phyloP scores from a whole-genome alignment of 176 grass and related monocot genomes.

The Carex myosuroides region DNA sequence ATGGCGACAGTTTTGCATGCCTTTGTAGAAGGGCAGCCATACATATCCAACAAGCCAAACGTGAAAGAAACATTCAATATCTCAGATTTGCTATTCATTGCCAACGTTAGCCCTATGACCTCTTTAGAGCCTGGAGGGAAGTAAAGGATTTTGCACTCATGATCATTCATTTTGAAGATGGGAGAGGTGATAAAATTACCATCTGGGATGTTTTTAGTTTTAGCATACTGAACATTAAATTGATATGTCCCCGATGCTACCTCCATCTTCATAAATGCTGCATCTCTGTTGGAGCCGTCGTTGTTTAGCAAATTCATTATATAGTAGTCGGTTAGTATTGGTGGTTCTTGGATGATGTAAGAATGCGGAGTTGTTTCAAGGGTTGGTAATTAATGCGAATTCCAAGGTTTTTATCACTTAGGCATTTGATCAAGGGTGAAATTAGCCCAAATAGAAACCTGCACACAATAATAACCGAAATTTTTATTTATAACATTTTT shows the following conservation, averaged over 20 bases:
- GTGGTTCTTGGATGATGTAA: no score
- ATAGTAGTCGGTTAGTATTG: not conserved
- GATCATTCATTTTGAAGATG: not conserved
- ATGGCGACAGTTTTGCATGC: not conserved
- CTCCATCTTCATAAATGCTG: not conserved
- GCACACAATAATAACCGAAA: no score
- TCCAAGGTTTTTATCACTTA: not conserved
- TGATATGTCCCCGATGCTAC: not conserved
- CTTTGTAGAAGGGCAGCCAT: not conserved
- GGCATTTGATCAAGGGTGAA: not conserved
- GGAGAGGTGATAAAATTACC: not conserved
- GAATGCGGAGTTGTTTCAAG: not conserved
- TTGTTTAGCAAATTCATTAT: not conserved
- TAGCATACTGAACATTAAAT: not conserved
- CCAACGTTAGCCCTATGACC: not conserved
- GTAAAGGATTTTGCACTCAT: not conserved
- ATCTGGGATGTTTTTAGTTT: not conserved
- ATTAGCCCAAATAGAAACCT: no score
- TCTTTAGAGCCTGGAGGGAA: not conserved
- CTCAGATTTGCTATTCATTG: not conserved
- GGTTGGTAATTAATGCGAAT: not conserved
- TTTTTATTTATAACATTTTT: no score
- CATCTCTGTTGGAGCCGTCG: not conserved
- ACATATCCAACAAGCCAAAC: not conserved
- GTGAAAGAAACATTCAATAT: not conserved